phyloP scores from a whole-genome alignment of 768 basidiomycete species.

The Leucocoprinus sp. region DNA sequence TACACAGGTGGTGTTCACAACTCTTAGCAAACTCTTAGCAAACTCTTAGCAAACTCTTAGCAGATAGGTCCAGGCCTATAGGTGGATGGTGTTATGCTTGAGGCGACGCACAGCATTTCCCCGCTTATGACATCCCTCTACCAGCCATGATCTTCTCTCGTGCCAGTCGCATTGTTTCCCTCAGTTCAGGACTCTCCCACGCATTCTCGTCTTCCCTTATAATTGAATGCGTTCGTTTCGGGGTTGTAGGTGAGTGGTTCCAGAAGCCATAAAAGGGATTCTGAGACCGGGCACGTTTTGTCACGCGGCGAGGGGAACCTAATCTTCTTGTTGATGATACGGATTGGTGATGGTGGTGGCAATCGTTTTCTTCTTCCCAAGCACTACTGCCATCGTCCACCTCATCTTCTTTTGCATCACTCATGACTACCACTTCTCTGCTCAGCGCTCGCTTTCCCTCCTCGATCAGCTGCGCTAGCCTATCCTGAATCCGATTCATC shows the following conservation, averaged over 20 bases:
- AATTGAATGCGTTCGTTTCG: constrained; percentile 13
- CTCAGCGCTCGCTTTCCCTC: constrained; percentile 73
- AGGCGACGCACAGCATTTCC: too few species aligned
- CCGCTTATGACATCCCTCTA: constrained; percentile 7
- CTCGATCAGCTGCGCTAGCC: constrained; percentile 60
- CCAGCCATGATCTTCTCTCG: constrained; percentile 32
- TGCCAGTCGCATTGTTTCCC: constrained; percentile 66
- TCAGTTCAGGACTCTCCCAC: constrained; percentile 60
- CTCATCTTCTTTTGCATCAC: constrained; percentile 65
- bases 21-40: too few species aligned
- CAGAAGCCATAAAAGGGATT: neutral
- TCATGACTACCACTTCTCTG: constrained; percentile 72
- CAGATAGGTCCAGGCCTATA: too few species aligned
- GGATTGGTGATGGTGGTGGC: constrained; percentile 9
- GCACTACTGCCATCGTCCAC: constrained; percentile 66
- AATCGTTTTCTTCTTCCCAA: constrained; percentile 63
- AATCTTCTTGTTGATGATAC: neutral
- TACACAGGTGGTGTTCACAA: too few species aligned
- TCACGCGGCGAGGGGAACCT: constrained; percentile 1
- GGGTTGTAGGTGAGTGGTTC: neutral
- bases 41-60: too few species aligned
- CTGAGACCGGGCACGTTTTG: constrained; percentile 1
- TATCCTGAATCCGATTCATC: constrained; percentile 82
- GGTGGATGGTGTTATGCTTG: too few species aligned
- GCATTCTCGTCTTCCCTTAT: constrained; percentile 37